Conservation (phyloP, 495 filamentous ascomycete genomes). For the Rusavskia elegans region DNA sequence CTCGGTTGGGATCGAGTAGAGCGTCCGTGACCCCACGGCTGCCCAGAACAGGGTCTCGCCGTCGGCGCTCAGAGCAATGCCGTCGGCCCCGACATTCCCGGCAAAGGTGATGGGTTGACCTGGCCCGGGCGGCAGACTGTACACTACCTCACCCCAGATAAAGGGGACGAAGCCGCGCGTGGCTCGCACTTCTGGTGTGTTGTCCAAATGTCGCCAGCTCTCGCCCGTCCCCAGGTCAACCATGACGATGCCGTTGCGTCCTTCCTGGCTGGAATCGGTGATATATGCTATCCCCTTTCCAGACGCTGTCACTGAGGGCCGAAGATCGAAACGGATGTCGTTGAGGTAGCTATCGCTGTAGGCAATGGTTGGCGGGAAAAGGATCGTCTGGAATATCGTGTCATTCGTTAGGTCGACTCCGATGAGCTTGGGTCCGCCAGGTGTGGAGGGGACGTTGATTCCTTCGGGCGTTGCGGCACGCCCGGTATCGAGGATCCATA, state of each 20-base stretch:
- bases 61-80: constrained; percentile 22
- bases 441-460: constrained; percentile 19
- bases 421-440: constrained; percentile 29
- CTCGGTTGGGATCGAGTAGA: constrained; percentile 22
- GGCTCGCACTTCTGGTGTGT: constrained; percentile 16
- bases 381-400: constrained; percentile 26
- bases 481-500: constrained; percentile 34
- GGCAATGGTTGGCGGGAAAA: constrained; percentile 25
- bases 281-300: constrained; percentile 30
- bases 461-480: constrained; percentile 21
- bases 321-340: constrained; percentile 30
- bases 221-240: constrained; percentile 29
- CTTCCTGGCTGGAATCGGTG: constrained; percentile 26
- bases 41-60: constrained; percentile 22
- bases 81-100: constrained; percentile 21
- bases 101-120: constrained; percentile 12
- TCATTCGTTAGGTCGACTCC: constrained; percentile 23
- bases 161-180: constrained; percentile 24
- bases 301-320: constrained; percentile 14
- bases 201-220: constrained; percentile 29
- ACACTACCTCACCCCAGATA: constrained; percentile 25
- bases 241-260: constrained; percentile 27
- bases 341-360: constrained; percentile 29
- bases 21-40: constrained; percentile 13
- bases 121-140: constrained; percentile 11